Percentiles rank a stretch among this genome's conserved stretches.
These are phyloP conservation scores for Fusarium pseudograminearum DNA, from an alignment of 2,329 filamentous ascomycete species.

Conservation along the genomic window DNA sequence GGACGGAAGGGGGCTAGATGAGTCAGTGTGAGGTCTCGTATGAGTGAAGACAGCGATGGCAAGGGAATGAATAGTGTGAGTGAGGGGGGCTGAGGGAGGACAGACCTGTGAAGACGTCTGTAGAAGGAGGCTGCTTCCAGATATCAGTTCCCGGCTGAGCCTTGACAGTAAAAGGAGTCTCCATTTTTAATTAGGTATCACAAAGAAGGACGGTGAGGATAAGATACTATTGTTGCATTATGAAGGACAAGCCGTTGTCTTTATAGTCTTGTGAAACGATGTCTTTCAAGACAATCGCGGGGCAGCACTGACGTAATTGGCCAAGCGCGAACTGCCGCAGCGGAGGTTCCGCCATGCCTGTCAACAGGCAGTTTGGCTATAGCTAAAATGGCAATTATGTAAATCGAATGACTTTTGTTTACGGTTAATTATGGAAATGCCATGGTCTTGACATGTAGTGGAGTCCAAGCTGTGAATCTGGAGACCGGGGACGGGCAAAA, in stretches of 20 bases:
- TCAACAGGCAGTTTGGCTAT: background rate
- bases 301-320: constrained; percentile 40
- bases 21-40: constrained; percentile 1
- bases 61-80: background rate
- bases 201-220: background rate
- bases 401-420: background rate
- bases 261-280: constrained; percentile 12
- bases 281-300: constrained; percentile 15
- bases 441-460: background rate
- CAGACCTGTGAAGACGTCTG: constrained; percentile 72
- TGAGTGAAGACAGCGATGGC: background rate
- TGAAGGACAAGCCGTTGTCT: background rate
- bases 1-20: constrained; percentile 47
- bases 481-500: background rate
- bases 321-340: background rate
- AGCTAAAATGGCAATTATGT: background rate
- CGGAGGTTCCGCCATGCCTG: constrained; percentile 20
- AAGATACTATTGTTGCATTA: background rate
- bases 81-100: background rate
- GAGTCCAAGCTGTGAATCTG: constrained; percentile 1
- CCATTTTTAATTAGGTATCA: constrained; percentile 13
- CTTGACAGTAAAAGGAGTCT: constrained; percentile 57
- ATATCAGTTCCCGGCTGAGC: constrained; percentile 75
- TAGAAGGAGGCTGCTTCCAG: constrained; percentile 80
- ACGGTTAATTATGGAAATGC: constrained; percentile 8